A percentile compares a stretch with the other conserved stretches of the same genome.
These are phyloP conservation scores for Pneumocystis sp. DNA, from an alignment of 1,139 yeast genomes.

Conservation along the genomic window DNA sequence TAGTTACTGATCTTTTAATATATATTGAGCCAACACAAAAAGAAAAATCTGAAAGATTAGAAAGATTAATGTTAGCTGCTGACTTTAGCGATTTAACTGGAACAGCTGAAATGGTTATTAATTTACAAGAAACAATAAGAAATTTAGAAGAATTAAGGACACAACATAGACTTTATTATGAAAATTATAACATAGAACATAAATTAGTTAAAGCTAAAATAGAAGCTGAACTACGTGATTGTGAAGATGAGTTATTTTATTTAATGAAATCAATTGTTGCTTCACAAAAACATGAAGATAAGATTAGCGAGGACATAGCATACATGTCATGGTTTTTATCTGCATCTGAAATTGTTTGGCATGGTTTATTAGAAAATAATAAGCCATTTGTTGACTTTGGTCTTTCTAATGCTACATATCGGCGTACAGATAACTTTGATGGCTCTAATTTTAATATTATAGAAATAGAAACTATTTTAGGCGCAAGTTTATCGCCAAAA, in stretches of 20 bases:
- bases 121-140: conserved; percentile 43
- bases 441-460: conserved; percentile 49
- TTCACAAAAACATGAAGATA: conserved; percentile 26
- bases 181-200: conserved; percentile 1
- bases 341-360: conserved; percentile 61
- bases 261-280: conserved; percentile 54
- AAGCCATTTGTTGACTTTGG: conserved; percentile 61
- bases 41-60: conserved; percentile 42
- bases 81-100: conserved; percentile 50
- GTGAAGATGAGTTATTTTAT: conserved; percentile 40
- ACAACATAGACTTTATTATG: conserved; percentile 26
- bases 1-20: conserved; percentile 49
- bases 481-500: conserved; percentile 47
- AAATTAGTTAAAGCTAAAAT: conserved; percentile 16
- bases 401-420: conserved; percentile 46
- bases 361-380: conserved; percentile 45
- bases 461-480: conserved; percentile 50
- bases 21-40: conserved; percentile 51
- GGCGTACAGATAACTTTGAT: conserved; percentile 45
- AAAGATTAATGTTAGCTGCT: conserved; percentile 51
- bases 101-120: conserved; percentile 37
- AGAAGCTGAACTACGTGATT: conserved; percentile 13
- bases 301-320: conserved; percentile 23
- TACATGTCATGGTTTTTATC: conserved; percentile 45
- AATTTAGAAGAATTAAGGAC: conserved; percentile 33